These are phyloP conservation scores for Talaromyces verruculosus DNA, from an alignment of 2,329 filamentous ascomycete genomes.

Conservation along the genomic window DNA sequence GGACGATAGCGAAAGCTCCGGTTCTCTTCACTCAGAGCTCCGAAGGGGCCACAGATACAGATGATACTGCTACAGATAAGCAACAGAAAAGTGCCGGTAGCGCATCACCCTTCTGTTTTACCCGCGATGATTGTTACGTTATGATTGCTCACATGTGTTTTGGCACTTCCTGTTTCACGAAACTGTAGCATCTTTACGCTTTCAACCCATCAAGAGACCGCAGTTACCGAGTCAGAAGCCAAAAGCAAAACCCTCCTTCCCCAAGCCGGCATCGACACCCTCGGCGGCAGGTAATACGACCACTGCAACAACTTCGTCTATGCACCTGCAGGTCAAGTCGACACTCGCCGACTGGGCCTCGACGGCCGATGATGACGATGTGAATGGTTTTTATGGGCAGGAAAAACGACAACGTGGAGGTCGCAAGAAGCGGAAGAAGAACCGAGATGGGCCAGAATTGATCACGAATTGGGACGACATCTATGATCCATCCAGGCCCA, in stretches of 20 bases:
- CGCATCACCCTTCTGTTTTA: conserved; percentile 37
- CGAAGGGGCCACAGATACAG: conserved; percentile 49
- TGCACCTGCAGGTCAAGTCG: conserved; percentile 58
- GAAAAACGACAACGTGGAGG: conserved; percentile 74
- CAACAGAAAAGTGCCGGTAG: conserved; percentile 64
- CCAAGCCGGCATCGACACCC: conserved; percentile 45
- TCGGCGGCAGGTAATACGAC: conserved; percentile 29
- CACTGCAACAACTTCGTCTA: conserved; percentile 32
- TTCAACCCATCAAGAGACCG: conserved; percentile 81
- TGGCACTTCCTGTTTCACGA: conserved; percentile 29
- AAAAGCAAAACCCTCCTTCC: conserved; percentile 62
- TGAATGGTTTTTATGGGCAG: conserved; percentile 61
- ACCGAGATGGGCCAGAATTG: conserved; percentile 59
- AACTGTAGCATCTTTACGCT: conserved; percentile 65
- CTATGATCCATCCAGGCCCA: conserved; percentile 81
- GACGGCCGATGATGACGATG: conserved; percentile 79
- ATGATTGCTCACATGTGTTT: conserved; percentile 51
- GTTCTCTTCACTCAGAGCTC: conserved; percentile 66
- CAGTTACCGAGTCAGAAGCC: conserved; percentile 62
- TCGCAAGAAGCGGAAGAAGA: conserved; percentile 75
- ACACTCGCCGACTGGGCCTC: conserved; percentile 79
- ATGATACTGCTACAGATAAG: conserved; percentile 63
- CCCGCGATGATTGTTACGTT: conserved; percentile 27
- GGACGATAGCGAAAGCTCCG: conserved; percentile 74
- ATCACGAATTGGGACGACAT: conserved; percentile 83